Conservation (phyloP, 352 stramenopile genomes). For the Halophytophthora polymorphica region DNA sequence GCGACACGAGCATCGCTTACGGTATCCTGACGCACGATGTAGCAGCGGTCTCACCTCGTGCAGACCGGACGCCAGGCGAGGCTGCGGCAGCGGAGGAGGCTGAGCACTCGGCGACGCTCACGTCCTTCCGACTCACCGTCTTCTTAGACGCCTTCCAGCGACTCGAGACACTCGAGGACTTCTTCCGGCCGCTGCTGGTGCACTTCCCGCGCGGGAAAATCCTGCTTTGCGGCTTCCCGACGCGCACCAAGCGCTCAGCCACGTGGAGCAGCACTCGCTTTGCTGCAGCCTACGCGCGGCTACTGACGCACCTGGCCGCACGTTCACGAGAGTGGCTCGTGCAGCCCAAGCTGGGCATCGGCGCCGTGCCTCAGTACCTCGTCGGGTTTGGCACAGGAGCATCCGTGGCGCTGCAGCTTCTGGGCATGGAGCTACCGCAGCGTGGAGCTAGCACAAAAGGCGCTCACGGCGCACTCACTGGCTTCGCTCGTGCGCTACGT, state of each 20-base stretch:
- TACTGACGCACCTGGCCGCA: slow-evolving; percentile 52
- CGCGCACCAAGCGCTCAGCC: slow-evolving; percentile 22
- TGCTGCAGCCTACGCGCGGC: slow-evolving; percentile 35
- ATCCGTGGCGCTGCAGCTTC: slow-evolving; percentile 43
- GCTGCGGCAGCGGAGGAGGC: slow-evolving; percentile 12
- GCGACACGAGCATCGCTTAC: slow-evolving; percentile 44
- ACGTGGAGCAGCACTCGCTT: slow-evolving; percentile 56
- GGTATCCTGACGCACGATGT: slow-evolving; percentile 41
- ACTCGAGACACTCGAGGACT: slow-evolving; percentile 50
- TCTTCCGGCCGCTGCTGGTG: slow-evolving; percentile 54
- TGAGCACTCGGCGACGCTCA: slow-evolving; percentile 1
- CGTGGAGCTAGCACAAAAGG: slow-evolving; percentile 8
- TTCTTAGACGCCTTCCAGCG: slow-evolving; percentile 68
- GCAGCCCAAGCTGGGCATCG: slow-evolving; percentile 65
- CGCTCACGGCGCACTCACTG: slow-evolving; percentile 20
- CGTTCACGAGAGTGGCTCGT: slow-evolving; percentile 65
- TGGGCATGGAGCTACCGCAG: slow-evolving; percentile 43
- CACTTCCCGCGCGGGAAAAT: slow-evolving; percentile 66
- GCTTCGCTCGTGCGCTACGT: slow-evolving; percentile 44
- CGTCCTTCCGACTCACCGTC: slow-evolving; percentile 53
- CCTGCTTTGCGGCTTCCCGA: slow-evolving; percentile 59
- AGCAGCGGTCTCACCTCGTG: slow-evolving; percentile 8
- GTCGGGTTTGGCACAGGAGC: slow-evolving; percentile 60
- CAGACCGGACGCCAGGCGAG: slow-evolving; percentile 7
- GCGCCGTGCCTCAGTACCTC: slow-evolving; percentile 61